Conservation (phyloP, 2,329 filamentous ascomycete genomes). For the Calonectria naviculata region DNA sequence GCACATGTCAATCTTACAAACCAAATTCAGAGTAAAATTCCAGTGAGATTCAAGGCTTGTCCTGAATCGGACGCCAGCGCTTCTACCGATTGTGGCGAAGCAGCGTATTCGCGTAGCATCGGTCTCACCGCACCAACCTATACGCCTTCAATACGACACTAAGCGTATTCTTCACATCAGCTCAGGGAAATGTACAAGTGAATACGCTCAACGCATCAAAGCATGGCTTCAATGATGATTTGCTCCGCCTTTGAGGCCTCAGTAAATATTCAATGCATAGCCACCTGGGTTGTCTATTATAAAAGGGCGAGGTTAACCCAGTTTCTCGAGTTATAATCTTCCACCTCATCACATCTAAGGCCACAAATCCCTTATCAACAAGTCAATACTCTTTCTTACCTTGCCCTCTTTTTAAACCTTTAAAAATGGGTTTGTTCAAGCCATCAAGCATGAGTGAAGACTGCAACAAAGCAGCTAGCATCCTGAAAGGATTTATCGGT, state of each 20-base stretch:
- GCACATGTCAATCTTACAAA: background rate
- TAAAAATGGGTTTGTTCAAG: conserved; percentile 24
- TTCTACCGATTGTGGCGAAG: background rate
- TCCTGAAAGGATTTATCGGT: conserved; percentile 25
- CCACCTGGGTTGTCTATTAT: background rate
- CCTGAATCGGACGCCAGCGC: too few species aligned
- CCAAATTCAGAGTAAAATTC: background rate
- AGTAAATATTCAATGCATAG: background rate
- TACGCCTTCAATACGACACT: background rate
- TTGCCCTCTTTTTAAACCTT: background rate
- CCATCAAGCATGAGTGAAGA: conserved; percentile 15
- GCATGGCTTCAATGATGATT: background rate
- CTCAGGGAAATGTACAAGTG: background rate
- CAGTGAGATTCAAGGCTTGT: background rate
- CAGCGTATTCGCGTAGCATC: conserved; percentile 6
- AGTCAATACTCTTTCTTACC: background rate
- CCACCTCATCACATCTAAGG: background rate
- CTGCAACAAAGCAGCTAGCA: conserved; percentile 23
- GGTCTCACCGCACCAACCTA: background rate
- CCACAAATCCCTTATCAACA: background rate
- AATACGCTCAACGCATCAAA: background rate
- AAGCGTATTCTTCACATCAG: background rate
- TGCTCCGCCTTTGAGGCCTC: background rate
- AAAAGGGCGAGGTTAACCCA: background rate
- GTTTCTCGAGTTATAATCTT: background rate